Evolutionary conservation across 2,329 filamentous ascomycete genomes (phyloP).

Genomic region (Penicillium sp.): DNA sequence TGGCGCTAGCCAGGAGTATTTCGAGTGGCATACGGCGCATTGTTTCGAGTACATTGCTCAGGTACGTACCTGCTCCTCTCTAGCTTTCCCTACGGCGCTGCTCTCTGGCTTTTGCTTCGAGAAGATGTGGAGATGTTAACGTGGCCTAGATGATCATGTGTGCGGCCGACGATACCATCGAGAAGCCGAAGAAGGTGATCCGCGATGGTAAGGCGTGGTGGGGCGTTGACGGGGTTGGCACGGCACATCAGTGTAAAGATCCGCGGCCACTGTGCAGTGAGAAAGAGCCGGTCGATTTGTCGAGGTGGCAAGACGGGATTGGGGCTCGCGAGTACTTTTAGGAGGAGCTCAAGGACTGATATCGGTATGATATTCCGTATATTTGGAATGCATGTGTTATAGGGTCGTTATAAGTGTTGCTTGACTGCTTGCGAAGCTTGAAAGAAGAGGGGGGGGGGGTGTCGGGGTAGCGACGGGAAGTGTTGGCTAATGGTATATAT

Average conservation of each 20-base stretch:
- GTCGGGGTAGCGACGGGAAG: not conserved
- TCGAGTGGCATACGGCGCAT: conserved; percentile 23
- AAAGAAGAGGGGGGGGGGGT: not conserved
- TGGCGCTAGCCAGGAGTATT: not conserved
- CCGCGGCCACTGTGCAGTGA: conserved; percentile 12
- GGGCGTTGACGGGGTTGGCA: conserved; percentile 18
- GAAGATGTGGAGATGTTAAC: not conserved
- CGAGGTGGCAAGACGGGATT: conserved; percentile 11
- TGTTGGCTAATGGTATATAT: too few relatives aligned
- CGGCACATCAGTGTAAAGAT: conserved; percentile 21
- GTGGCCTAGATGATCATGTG: conserved; percentile 17
- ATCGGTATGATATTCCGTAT: conserved; percentile 13
- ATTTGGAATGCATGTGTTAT: not conserved
- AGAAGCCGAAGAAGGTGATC: conserved; percentile 9
- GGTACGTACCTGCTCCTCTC: conserved; percentile 9
- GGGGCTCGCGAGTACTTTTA: conserved; percentile 16
- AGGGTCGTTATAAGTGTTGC: not conserved
- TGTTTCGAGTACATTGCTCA: conserved; percentile 27
- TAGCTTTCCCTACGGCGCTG: not conserved
- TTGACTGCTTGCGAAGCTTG: not conserved
- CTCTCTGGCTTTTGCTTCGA: not conserved
- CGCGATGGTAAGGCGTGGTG: conserved; percentile 5
- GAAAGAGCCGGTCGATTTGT: conserved; percentile 11
- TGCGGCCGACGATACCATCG: conserved; percentile 24
- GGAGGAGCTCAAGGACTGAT: conserved; percentile 1